phyloP scores from a whole-genome alignment of 352 stramenopile species.

The Phytophthora pistaciae region DNA sequence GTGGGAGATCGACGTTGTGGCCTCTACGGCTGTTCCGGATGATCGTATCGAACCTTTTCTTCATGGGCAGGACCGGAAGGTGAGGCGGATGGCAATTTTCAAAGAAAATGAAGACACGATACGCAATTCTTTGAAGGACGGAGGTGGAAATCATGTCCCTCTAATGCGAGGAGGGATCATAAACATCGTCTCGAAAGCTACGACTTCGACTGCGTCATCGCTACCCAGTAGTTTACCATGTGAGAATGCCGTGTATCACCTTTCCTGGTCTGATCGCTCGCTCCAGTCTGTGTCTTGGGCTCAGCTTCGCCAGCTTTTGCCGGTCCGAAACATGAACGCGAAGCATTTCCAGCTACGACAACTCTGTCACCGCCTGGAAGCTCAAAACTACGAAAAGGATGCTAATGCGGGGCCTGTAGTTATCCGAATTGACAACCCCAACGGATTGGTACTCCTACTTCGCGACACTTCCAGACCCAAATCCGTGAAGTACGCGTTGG shows the following conservation, averaged over 20 bases:
- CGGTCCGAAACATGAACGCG: slow-evolving; percentile 73
- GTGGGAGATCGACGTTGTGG: slow-evolving; percentile 60
- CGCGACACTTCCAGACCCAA: slow-evolving; percentile 29
- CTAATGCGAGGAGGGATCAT: slow-evolving; percentile 33
- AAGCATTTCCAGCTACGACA: slow-evolving; percentile 70
- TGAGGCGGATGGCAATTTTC: slow-evolving; percentile 72
- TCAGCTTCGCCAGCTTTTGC: slow-evolving; percentile 61
- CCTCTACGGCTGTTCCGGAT: slow-evolving; percentile 60
- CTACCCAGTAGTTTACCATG: slow-evolving; percentile 22
- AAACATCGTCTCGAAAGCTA: slow-evolving; percentile 8
- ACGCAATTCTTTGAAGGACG: slow-evolving; percentile 21
- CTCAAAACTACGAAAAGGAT: background rate
- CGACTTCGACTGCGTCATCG: background rate
- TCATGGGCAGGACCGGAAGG: slow-evolving; percentile 60
- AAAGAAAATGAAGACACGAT: slow-evolving; percentile 45
- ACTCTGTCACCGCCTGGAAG: slow-evolving; percentile 25
- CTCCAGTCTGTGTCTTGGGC: slow-evolving; percentile 58
- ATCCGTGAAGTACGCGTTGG: slow-evolving; percentile 46
- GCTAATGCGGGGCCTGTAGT: background rate
- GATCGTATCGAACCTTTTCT: slow-evolving; percentile 73
- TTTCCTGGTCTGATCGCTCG: slow-evolving; percentile 63
- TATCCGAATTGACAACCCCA: slow-evolving; percentile 38
- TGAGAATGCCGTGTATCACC: slow-evolving; percentile 54
- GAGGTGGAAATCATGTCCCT: background rate
- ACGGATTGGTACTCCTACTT: slow-evolving; percentile 46